Percentiles rank a stretch among this genome's conserved stretches.
phyloP scores from a whole-genome alignment of 106 monocot species.

The Dendrobium officinale region DNA sequence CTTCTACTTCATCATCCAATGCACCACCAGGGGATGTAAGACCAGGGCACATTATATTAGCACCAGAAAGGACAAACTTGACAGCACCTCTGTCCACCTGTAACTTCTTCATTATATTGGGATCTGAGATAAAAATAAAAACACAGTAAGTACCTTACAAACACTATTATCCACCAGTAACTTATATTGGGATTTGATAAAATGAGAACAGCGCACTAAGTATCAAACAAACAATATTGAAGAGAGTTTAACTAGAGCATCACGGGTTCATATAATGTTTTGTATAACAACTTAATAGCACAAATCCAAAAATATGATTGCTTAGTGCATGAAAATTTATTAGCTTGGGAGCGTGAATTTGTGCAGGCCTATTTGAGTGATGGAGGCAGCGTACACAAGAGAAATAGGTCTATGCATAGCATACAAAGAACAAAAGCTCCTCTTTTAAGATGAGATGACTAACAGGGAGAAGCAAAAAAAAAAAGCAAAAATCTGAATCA shows the following conservation, averaged over 20 bases:
- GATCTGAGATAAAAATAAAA: slow-evolving; percentile 49
- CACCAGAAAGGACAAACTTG: slow-evolving; percentile 94
- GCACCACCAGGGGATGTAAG: slow-evolving; percentile 90
- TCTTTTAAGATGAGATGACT: neutral
- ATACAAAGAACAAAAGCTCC: neutral
- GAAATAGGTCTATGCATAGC: too few species aligned
- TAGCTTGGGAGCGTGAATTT: neutral
- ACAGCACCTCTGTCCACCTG: slow-evolving; percentile 97
- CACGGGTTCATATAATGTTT: neutral
- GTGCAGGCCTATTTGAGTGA: neutral
- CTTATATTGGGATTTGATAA: neutral
- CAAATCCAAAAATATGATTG: neutral
- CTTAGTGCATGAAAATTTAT: neutral
- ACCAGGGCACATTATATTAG: slow-evolving; percentile 99
- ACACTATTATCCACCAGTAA: neutral
- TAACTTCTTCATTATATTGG: slow-evolving; percentile 91
- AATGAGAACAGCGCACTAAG: neutral
- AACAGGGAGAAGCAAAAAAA: neutral
- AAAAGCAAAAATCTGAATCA: neutral
- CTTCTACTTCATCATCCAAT: slow-evolving; percentile 64
- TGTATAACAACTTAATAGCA: neutral
- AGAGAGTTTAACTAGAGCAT: too few species aligned
- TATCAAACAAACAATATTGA: too few species aligned
- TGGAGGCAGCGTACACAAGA: neutral
- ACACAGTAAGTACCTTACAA: neutral